Percentiles rank a stretch among this genome's conserved stretches.
Evolutionary conservation across 805 yeast genomes (phyloP).

Genomic region (Ogataea polymorpha): DNA sequence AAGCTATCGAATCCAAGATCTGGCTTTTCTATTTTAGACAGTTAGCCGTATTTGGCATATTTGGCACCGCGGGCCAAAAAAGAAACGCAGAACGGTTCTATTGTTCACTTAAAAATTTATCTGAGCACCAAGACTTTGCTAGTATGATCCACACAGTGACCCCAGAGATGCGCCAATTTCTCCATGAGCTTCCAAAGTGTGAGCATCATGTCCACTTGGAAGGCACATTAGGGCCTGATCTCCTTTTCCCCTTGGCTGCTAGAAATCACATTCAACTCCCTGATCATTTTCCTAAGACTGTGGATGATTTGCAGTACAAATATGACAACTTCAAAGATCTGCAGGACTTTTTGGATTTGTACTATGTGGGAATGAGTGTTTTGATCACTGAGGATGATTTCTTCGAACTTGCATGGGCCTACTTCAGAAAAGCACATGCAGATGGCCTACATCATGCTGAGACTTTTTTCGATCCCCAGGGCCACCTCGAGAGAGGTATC

Average conservation of each 20-base stretch:
- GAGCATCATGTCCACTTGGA: constrained; percentile 85
- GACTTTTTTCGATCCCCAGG: constrained; percentile 82
- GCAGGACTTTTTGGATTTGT: constrained; percentile 75
- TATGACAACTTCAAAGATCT: constrained; percentile 63
- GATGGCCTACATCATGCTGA: constrained; percentile 72
- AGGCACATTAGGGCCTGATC: constrained; percentile 77
- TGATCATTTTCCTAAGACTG: constrained; percentile 54
- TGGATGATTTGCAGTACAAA: constrained; percentile 54
- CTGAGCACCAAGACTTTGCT: not conserved
- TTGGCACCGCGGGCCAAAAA: not conserved
- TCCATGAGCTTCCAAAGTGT: constrained; percentile 75
- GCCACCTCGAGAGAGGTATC: constrained; percentile 69
- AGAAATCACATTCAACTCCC: constrained; percentile 65
- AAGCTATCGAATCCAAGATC: not conserved
- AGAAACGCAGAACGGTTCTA: not conserved
- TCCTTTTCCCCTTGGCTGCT: constrained; percentile 64
- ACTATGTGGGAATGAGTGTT: constrained; percentile 81
- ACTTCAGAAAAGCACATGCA: constrained; percentile 53
- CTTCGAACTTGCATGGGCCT: constrained; percentile 72
- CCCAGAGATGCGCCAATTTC: constrained; percentile 45
- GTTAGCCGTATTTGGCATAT: not conserved
- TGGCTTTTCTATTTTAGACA: not conserved
- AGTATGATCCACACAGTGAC: constrained; percentile 29
- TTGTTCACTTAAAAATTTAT: constrained; percentile 3
- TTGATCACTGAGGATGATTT: constrained; percentile 68